These are phyloP conservation scores for Ceratobasidium sp. DNA, from an alignment of 1,284 basidiomycete species.

Conservation along the genomic window DNA sequence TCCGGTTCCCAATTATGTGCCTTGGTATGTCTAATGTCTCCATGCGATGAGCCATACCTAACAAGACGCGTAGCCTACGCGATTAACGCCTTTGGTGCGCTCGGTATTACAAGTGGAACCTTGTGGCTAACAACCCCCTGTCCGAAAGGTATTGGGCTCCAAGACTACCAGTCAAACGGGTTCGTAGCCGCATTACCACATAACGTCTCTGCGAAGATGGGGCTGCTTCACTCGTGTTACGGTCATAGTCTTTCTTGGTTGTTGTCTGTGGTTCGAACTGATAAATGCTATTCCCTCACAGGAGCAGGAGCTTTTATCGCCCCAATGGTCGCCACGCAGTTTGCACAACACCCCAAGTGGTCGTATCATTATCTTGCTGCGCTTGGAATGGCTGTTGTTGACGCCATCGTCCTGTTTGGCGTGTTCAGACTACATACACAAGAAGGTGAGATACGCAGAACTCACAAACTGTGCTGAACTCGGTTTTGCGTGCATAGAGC, in stretches of 20 bases:
- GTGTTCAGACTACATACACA: constrained; percentile 55
- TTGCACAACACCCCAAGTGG: constrained; percentile 45
- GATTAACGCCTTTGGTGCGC: constrained; percentile 42
- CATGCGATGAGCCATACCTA: background rate
- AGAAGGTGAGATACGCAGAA: constrained; percentile 13
- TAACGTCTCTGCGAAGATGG: constrained; percentile 45
- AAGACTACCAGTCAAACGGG: constrained; percentile 45
- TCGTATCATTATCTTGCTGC: constrained; percentile 48
- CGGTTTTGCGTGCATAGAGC: background rate
- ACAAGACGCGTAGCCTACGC: constrained; percentile 6
- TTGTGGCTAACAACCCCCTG: background rate
- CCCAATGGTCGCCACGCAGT: constrained; percentile 47
- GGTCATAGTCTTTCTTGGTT: constrained; percentile 15
- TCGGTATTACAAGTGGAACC: background rate
- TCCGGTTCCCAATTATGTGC: constrained; percentile 44
- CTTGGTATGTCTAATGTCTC: constrained; percentile 1
- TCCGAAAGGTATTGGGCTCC: constrained; percentile 12
- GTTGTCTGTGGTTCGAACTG: background rate
- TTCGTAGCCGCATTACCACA: constrained; percentile 44
- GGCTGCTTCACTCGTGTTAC: constrained; percentile 45
- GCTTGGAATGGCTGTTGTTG: constrained; percentile 47
- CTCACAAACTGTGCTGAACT: background rate
- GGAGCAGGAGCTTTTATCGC: constrained; percentile 45
- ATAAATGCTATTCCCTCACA: background rate
- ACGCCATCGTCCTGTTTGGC: constrained; percentile 50